A percentile compares a stretch with the other conserved stretches of the same genome.
Evolutionary conservation across 2,329 filamentous ascomycete genomes (phyloP).

Genomic region (Paradendryphiella salina): DNA sequence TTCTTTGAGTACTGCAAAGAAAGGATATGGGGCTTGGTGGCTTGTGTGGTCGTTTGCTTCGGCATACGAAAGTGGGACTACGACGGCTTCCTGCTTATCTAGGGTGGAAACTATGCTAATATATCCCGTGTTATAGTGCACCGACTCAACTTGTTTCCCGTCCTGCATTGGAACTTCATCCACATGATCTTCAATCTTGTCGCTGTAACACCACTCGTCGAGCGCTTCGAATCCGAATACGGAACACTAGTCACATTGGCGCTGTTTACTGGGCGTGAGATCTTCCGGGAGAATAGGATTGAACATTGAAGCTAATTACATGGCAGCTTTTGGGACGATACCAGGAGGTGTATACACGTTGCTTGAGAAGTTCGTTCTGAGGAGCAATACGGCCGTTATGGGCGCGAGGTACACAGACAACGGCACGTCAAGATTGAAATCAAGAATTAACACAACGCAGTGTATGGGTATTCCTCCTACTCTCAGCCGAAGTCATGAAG

Average conservation of each 20-base stretch:
- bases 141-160: slow-evolving; percentile 86
- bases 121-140: slow-evolving; percentile 65
- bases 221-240: slow-evolving; percentile 90
- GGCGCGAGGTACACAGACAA: slow-evolving; percentile 70
- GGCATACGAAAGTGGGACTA: no score
- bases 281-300: neutral
- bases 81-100: neutral
- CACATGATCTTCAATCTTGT: slow-evolving; percentile 80
- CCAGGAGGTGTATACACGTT: slow-evolving; percentile 81
- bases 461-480: slow-evolving; percentile 88
- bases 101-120: slow-evolving; percentile 19
- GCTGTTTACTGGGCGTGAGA: slow-evolving; percentile 86
- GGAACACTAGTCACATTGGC: slow-evolving; percentile 86
- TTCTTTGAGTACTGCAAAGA: neutral
- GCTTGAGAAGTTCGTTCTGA: slow-evolving; percentile 73
- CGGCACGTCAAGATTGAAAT: rapidly evolving
- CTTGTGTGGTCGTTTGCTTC: neutral
- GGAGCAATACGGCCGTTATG: slow-evolving; percentile 72
- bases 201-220: slow-evolving; percentile 82
- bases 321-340: slow-evolving; percentile 56
- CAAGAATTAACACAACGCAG: slow-evolving; percentile 52
- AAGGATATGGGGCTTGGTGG: neutral
- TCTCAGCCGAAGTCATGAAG: slow-evolving; percentile 83
- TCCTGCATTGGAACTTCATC: slow-evolving; percentile 80
- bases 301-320: slow-evolving; percentile 53